Base-by-base conservation (phyloP, 495 filamentous ascomycete genomes). In the Chlorociboria aeruginascens region DNA sequence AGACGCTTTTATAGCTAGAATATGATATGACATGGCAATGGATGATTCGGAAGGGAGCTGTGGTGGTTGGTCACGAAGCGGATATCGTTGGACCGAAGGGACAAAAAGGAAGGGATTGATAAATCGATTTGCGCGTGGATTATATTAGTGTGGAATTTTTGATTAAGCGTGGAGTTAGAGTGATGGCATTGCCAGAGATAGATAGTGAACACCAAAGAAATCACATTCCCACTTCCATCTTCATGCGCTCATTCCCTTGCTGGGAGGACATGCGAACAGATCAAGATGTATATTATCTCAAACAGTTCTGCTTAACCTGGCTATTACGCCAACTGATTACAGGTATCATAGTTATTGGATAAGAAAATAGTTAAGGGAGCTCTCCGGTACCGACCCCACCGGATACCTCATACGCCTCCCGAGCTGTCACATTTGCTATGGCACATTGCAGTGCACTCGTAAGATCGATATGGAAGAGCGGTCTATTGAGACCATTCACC, bases 391-490 rank as follows among this genome's bases (percentile, higher is more conserved):
- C 55, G n/a, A 25, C 8, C 3, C 55, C 57, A n/a, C 50, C 55
- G 8, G 45, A 25, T 11, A 9, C 40, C 13, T 62, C 55, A 8
- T 39, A 40, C 20, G n/a, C 45, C 32, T 58, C 55, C 32, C 70
- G 65, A 33, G 66, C 68, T 69, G 83, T 71, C 7, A 80, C 78
- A 55, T 89, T 95, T 30, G 80, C 76, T 53, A 97, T 75, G 12
- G 88, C 90, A 63, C 86, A 90, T 64, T 94, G 83, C 57, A 97
- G 60, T 20, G 92, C 92, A 58, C 84, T 90, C 11, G 89, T 95
- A 28, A 98, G 63, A 61, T 98, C 92, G 48, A 93, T 78, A 57
- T 98, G 93, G 77, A 98, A 97, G 53, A 95, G 76, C 39, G 92
- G 92, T 56, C 86, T 65, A 65, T 92, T 89, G 48, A 95, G 69